Percentiles rank a stretch among this genome's conserved stretches.
Evolutionary conservation across 768 basidiomycete species (phyloP).

Genomic region (Phallus indusiatus): DNA sequence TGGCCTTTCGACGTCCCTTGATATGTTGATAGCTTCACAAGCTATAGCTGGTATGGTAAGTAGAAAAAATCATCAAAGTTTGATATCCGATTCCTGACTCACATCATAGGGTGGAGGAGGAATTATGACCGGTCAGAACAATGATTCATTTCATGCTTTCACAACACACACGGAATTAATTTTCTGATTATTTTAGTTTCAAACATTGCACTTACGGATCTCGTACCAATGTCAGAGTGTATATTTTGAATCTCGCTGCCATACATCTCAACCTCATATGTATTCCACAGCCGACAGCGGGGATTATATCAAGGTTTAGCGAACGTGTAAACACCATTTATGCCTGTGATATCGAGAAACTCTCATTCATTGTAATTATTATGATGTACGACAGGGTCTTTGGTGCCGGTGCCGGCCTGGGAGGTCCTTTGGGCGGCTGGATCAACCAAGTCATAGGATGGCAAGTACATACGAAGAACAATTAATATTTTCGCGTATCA

Average conservation of each 20-base stretch:
- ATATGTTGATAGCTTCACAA: conserved; percentile 66
- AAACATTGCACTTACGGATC: conserved; percentile 76
- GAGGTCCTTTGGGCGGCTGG: conserved; percentile 78
- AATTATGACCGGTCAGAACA: conserved; percentile 65
- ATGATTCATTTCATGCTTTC: conserved; percentile 11
- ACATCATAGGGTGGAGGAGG: conserved; percentile 27
- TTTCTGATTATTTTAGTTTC: conserved; percentile 41
- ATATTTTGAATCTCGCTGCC: background rate
- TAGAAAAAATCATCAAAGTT: conserved; percentile 26
- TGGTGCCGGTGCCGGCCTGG: conserved; percentile 73
- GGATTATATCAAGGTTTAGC: conserved; percentile 89
- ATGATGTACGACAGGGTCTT: conserved; percentile 46
- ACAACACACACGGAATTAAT: conserved; percentile 7
- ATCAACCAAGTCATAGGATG: conserved; percentile 80
- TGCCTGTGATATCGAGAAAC: background rate
- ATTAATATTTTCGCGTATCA: background rate
- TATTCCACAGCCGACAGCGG: conserved; percentile 54
- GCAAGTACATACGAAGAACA: conserved; percentile 32
- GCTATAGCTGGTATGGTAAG: conserved; percentile 89
- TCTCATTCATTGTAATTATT: background rate
- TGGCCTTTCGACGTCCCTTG: conserved; percentile 83
- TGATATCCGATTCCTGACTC: background rate
- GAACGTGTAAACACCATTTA: conserved; percentile 52
- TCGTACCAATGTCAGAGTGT: conserved; percentile 70
- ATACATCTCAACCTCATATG: conserved; percentile 1